Percentiles rank a stretch among this genome's conserved stretches.
Conservation (phyloP, 2,329 filamentous ascomycete species). For the Cladosporium sp. region DNA sequence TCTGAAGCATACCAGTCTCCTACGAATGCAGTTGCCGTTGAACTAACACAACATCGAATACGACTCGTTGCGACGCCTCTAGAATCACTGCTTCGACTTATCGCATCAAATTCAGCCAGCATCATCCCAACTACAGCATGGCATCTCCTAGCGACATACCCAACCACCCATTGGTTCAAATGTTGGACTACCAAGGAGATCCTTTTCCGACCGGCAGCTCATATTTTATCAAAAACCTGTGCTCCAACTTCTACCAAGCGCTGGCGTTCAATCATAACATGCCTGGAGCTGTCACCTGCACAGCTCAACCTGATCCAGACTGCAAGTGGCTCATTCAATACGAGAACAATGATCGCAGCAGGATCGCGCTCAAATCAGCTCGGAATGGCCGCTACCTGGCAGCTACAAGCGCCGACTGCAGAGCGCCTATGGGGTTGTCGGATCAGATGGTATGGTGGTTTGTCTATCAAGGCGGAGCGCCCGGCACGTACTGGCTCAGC, state of each 20-base stretch:
- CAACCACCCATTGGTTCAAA: slow-evolving; percentile 16
- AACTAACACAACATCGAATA: neutral
- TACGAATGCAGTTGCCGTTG: neutral
- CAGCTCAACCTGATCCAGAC: slow-evolving; percentile 16
- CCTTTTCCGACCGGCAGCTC: slow-evolving; percentile 18
- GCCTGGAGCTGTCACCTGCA: slow-evolving; percentile 6
- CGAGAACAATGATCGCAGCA: slow-evolving; percentile 19
- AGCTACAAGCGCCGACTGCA: slow-evolving; percentile 7
- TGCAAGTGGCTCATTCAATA: slow-evolving; percentile 22
- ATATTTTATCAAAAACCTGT: slow-evolving; percentile 19
- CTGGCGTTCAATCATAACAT: slow-evolving; percentile 18
- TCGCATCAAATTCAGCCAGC: neutral
- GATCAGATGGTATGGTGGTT: slow-evolving; percentile 19
- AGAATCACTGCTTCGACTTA: neutral
- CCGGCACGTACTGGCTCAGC: slow-evolving; percentile 21
- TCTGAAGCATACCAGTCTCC: neutral
- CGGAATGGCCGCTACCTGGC: slow-evolving; percentile 17
- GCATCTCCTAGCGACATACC: slow-evolving; percentile 21
- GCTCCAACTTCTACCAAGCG: slow-evolving; percentile 16
- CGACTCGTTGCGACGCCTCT: neutral
- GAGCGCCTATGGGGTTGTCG: slow-evolving; percentile 7
- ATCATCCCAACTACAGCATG: slow-evolving; percentile 3
- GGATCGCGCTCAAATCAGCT: slow-evolving; percentile 13
- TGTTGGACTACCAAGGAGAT: slow-evolving; percentile 20
- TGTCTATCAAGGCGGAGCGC: slow-evolving; percentile 17